A percentile compares a stretch with the other conserved stretches of the same genome.
Evolutionary conservation across 129 eudicot genomes (phyloP).

Genomic region (Tagetes patula): DNA sequence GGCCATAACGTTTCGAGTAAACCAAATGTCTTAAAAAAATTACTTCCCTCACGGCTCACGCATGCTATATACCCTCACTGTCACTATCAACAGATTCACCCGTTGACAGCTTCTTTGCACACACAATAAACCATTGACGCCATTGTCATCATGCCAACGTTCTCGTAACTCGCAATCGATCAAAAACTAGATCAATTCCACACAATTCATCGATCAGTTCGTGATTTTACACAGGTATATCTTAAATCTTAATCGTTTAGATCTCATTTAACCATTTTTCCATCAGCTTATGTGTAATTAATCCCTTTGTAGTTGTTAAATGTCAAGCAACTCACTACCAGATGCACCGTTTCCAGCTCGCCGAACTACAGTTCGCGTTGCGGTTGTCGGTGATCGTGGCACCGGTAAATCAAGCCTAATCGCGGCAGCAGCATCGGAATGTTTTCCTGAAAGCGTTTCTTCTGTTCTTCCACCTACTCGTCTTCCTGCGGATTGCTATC

Average conservation of each 20-base stretch:
- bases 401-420: conserved; percentile 94
- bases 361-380: conserved; percentile 77
- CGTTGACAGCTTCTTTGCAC: neutral
- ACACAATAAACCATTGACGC: neutral
- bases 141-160: conserved; percentile 1
- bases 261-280: conserved; percentile 13
- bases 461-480: conserved; percentile 92
- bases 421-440: conserved; percentile 73
- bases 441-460: conserved; percentile 60
- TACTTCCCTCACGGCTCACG: too few relatives aligned
- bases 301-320: conserved; percentile 30
- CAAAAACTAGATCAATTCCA: conserved; percentile 14
- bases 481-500: conserved; percentile 83
- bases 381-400: conserved; percentile 86
- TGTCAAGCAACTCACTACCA: conserved; percentile 45
- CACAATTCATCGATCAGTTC: conserved; percentile 9
- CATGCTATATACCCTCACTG: conserved; percentile 16
- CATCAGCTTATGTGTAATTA: neutral
- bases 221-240: conserved; percentile 19
- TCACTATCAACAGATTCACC: conserved; percentile 24
- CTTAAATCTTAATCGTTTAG: neutral
- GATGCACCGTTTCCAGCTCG: conserved; percentile 37
- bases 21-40: too few relatives aligned
- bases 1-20: too few relatives aligned
- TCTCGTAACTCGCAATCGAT: conserved; percentile 26